phyloP scores from a whole-genome alignment of 371 early-diverging fungal genomes.

The Mucor sp. region DNA sequence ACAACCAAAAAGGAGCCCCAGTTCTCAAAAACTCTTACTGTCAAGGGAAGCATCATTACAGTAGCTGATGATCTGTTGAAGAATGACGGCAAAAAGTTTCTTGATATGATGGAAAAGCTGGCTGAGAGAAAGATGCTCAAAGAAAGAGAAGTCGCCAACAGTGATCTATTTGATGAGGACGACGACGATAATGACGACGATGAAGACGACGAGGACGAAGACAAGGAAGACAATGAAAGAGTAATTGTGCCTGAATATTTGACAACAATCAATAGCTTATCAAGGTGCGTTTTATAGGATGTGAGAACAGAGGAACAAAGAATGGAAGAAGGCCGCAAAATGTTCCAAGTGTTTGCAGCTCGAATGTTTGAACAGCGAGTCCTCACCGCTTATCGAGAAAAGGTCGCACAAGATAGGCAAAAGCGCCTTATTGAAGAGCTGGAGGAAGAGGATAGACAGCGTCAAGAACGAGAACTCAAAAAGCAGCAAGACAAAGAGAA shows the following conservation, averaged over 20 bases:
- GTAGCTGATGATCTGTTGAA: constrained; percentile 91
- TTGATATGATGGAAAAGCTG: constrained; percentile 92
- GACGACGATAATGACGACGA: constrained; percentile 56
- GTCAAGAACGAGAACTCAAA: constrained; percentile 68
- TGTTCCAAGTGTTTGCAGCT: constrained; percentile 95
- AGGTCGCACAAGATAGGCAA: constrained; percentile 84
- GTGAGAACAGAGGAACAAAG: constrained; percentile 80
- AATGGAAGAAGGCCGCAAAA: constrained; percentile 88
- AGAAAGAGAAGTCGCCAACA: constrained; percentile 63
- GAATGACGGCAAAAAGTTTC: constrained; percentile 90
- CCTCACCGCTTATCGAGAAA: constrained; percentile 88
- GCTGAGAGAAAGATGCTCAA: constrained; percentile 85
- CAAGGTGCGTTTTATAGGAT: constrained; percentile 49
- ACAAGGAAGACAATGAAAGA: constrained; percentile 29
- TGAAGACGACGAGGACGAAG: constrained; percentile 63
- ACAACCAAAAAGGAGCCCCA: not conserved
- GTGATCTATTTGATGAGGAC: constrained; percentile 67
- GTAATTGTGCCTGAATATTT: not conserved
- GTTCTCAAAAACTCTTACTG: constrained; percentile 3
- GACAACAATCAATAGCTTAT: not conserved
- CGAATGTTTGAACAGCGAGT: constrained; percentile 96
- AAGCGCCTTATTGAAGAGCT: constrained; percentile 77
- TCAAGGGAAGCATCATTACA: constrained; percentile 74
- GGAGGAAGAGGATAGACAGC: constrained; percentile 77
- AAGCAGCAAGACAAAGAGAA: constrained; percentile 72